Evolutionary conservation across 345 rosid genomes (phyloP).

Genomic region (Nephelium lappaceum): DNA sequence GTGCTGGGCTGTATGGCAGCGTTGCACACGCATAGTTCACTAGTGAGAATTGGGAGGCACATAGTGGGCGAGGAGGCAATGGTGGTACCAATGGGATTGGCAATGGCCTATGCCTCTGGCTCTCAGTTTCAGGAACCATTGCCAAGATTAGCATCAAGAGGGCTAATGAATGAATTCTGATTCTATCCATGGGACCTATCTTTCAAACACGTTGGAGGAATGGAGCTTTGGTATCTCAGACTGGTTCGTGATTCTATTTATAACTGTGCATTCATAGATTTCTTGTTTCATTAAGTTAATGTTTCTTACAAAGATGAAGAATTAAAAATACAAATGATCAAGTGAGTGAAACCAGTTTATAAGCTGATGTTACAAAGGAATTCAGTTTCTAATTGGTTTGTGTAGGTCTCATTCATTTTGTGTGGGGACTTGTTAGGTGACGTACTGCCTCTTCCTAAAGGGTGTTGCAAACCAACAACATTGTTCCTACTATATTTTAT

Average conservation of each 20-base stretch:
- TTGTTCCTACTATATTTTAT: slow-evolving; percentile 1
- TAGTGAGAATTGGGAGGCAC: slow-evolving; percentile 64
- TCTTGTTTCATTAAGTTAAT: slow-evolving; percentile 21
- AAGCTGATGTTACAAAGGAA: neutral
- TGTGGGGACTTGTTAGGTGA: slow-evolving; percentile 15
- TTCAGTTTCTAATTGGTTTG: slow-evolving; percentile 10
- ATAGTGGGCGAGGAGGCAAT: slow-evolving; percentile 50
- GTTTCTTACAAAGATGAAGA: neutral
- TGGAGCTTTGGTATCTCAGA: neutral
- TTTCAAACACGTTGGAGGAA: no score
- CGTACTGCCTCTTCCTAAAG: neutral
- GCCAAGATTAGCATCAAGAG: slow-evolving; percentile 15
- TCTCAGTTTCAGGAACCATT: slow-evolving; percentile 7
- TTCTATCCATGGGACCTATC: slow-evolving; percentile 30
- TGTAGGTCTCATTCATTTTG: slow-evolving; percentile 17
- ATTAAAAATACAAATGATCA: neutral
- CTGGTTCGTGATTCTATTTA: slow-evolving; percentile 26
- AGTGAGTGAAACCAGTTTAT: neutral
- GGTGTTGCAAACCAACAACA: slow-evolving; percentile 13
- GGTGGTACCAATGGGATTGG: neutral
- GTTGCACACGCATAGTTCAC: slow-evolving; percentile 66
- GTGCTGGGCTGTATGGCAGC: slow-evolving; percentile 40
- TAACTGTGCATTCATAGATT: slow-evolving; percentile 22
- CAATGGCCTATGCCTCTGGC: neutral
- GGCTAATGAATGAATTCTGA: neutral